Base-by-base conservation (phyloP, 805 yeast genomes). In the Hanseniaspora occidentalis region DNA sequence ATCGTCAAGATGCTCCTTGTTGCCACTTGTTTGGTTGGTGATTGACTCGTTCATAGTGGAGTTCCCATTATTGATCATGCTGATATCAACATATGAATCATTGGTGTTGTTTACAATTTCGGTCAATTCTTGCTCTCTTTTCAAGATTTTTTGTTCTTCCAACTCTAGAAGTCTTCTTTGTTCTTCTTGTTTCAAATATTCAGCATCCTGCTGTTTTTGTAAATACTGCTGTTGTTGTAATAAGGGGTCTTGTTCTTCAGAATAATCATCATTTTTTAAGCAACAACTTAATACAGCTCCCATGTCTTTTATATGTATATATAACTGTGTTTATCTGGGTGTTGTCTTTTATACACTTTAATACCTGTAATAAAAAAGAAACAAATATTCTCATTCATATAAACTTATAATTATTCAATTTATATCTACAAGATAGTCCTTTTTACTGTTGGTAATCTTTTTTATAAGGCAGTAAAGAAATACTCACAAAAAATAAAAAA, bases 1-100 rank as follows among this genome's bases (percentile, higher is more conserved):
- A 31, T n/a, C 17, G 20, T 31, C 17, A 5, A 25, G 14, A 13
- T 25, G 29, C 14, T 25, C n/a, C n/a, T 25, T 14, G 29, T 29
- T 29, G 33, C 33, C 33, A 29, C 33, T n/a, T 29, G 13, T 14
- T 14, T 14, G 29, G n/a, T 23, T 20, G n/a, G 14, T 8, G 13
- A 17, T 14, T 9, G 16, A n/a, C 16, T 20, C 36, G 19, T 33
- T 33, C 18, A 16, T 31, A 9, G 18, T 31, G 19, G 34, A 56
- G 6, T 60, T 61, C 39, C 61, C 56, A 40, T 57, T 56, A 37
- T 52, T 55, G 19, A 58, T 51, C 63, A 58, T 56, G 2, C 61
- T 57, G n/a, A 58, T 58, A 39, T 58, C 63, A 21, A 58, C 56
- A 21, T 56, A 46, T 36, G 52, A 56, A 41, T 57, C 63, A 31